Evolutionary conservation across 169 alveolate species (phyloP).

Genomic region (Plasmodium relictum): DNA sequence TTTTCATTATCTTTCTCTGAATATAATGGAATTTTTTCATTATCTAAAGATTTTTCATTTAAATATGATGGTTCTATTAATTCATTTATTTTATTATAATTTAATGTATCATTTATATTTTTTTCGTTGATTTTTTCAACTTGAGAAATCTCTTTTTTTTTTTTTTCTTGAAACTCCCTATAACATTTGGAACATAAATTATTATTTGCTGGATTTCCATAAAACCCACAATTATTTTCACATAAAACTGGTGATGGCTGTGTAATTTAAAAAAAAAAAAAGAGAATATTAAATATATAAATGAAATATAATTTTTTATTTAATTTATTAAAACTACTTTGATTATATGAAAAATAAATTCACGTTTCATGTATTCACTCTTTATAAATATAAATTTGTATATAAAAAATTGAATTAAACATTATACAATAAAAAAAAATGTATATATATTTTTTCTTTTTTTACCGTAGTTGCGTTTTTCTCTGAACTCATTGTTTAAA

Average conservation of each 20-base stretch:
- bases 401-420: background rate
- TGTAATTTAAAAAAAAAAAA: constrained; percentile 13
- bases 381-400: background rate
- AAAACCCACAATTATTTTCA: constrained; percentile 93
- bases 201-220: constrained; percentile 93
- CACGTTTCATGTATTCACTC: background rate
- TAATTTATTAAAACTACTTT: too few relatives aligned
- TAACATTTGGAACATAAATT: constrained; percentile 93
- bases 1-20: constrained; percentile 3
- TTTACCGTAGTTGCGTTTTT: constrained; percentile 75
- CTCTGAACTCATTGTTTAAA: constrained; percentile 64
- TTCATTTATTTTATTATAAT: constrained; percentile 15
- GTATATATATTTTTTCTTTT: background rate
- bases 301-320: background rate
- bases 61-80: constrained; percentile 21
- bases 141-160: constrained; percentile 65
- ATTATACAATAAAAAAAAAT: background rate
- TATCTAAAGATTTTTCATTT: constrained; percentile 22
- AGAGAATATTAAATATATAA: background rate
- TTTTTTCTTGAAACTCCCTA: constrained; percentile 86
- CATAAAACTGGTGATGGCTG: constrained; percentile 88
- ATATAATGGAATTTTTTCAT: background rate
- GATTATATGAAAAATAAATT: too few relatives aligned
- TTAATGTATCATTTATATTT: constrained; percentile 26
- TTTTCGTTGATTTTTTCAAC: constrained; percentile 52